Evolutionary conservation across 2,329 filamentous ascomycete genomes (phyloP), one percentile per base, ranked within the genome.

Genomic region (Alternaria triticina): DNA sequence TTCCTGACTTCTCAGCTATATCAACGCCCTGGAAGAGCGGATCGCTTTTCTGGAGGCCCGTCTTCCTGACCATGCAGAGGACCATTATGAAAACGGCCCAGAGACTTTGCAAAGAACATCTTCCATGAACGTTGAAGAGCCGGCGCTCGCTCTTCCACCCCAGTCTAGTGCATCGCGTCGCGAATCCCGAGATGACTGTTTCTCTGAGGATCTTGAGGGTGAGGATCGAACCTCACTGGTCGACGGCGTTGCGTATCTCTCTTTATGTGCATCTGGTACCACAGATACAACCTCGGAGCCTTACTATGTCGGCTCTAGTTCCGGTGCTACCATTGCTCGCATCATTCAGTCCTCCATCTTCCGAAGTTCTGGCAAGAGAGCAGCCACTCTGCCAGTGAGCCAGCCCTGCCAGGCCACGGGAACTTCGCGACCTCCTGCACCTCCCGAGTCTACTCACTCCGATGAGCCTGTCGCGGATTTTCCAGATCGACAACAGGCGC

Each of bases 271-370:
- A 9, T 73, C 72, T 46, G 72, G 72, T 12, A 71, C 70, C 2
- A 74, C 71, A 33, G 70, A 74, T 44, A 64, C 67, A 17, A 63
- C 62, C 2, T 64, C 62, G 40, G 71, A 73, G 46, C 73, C 71
- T 7, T 74, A 69, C 57, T 75, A 75, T 51, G 69, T 75, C 27
- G 73, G 73, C 6, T 73, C 71, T 11, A 74, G 71, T 56, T 74
- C 73, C 36, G 73, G 73, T 10, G 73, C 73, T 52, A 70, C 69
- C 10, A 75, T 75, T 60, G 73, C 73, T 59, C 68, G 70, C 28
- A 64, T 73, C 36, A 73, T 75, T 13, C 71, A 74, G 22, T 73
- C 73, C 13, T 68, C 68, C 3, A 73, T 75, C 12, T 75, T 71
- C 33, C 67, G 68, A 30, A 61, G 59, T 12, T 51, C 63, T 17